These are phyloP conservation scores for Candida albicans DNA, from an alignment of 1,139 yeast species.

Conservation along the genomic window DNA sequence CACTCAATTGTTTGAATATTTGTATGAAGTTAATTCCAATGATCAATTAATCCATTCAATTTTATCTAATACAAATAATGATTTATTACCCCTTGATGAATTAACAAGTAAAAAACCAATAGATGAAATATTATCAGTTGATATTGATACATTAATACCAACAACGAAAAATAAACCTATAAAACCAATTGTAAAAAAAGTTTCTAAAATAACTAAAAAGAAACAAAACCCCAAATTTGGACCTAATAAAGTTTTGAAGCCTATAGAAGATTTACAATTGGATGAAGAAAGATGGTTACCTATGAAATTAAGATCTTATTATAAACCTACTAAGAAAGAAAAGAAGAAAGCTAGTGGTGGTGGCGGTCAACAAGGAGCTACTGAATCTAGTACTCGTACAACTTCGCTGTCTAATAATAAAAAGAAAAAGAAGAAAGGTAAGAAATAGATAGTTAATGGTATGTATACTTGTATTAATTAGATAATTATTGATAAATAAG, in stretches of 20 bases:
- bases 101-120: conserved; percentile 26
- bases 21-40: conserved; percentile 25
- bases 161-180: conserved; percentile 10
- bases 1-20: conserved; percentile 30
- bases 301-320: conserved; percentile 77
- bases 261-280: conserved; percentile 30
- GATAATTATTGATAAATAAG: not conserved
- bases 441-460: conserved; percentile 25
- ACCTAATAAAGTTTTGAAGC: conserved; percentile 34
- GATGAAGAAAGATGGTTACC: conserved; percentile 87
- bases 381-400: conserved; percentile 36
- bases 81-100: conserved; percentile 34
- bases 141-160: conserved; percentile 24
- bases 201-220: conserved; percentile 21
- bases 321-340: conserved; percentile 70
- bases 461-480: not conserved
- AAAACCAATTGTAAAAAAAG: conserved; percentile 8
- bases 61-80: conserved; percentile 22
- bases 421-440: conserved; percentile 54
- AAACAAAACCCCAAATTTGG: conserved; percentile 36
- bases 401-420: conserved; percentile 30
- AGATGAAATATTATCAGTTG: conserved; percentile 31
- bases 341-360: conserved; percentile 70
- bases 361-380: conserved; percentile 68
- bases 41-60: conserved; percentile 38